These are phyloP conservation scores for Tylopilus sp. DNA, from an alignment of 1,284 basidiomycete species.

Conservation along the genomic window DNA sequence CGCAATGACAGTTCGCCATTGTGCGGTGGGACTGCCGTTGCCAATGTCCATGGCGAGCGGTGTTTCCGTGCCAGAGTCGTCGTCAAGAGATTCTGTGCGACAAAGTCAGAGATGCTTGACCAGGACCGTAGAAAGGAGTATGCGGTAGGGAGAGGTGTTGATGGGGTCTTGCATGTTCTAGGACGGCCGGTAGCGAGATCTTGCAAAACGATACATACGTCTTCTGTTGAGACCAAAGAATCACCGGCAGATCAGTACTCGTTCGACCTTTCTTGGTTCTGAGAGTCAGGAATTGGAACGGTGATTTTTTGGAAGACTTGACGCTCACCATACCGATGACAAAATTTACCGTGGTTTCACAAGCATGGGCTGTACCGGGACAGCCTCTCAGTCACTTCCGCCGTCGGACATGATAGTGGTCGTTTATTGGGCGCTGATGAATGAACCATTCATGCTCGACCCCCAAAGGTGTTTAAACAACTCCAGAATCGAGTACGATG, in stretches of 20 bases:
- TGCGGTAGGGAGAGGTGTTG: constrained; percentile 29
- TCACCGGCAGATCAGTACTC: constrained; percentile 36
- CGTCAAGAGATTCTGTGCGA: constrained; percentile 36
- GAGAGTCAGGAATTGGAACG: constrained; percentile 26
- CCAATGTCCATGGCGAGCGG: constrained; percentile 35
- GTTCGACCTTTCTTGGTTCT: constrained; percentile 24
- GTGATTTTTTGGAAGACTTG: neutral
- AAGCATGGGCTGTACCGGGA: constrained; percentile 48
- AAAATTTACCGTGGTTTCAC: constrained; percentile 45
- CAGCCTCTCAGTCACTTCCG: constrained; percentile 36
- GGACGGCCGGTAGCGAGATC: constrained; percentile 1
- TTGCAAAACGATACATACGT: neutral
- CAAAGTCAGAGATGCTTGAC: constrained; percentile 27
- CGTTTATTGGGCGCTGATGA: constrained; percentile 33
- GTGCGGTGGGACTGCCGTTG: constrained; percentile 38
- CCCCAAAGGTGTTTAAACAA: constrained; percentile 35
- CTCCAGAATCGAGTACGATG: constrained; percentile 7
- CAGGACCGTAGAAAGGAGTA: constrained; percentile 39
- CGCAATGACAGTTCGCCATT: constrained; percentile 35
- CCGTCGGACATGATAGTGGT: constrained; percentile 37
- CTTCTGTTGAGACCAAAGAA: constrained; percentile 34
- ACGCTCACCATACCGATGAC: constrained; percentile 44
- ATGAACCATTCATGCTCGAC: constrained; percentile 35
- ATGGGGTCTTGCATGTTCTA: constrained; percentile 34
- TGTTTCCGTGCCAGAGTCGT: constrained; percentile 22